Evolutionary conservation across 371 early-diverging fungal genomes (phyloP), one percentile per base, ranked within the genome.

Genomic region (Capillidium rhysosporum): DNA sequence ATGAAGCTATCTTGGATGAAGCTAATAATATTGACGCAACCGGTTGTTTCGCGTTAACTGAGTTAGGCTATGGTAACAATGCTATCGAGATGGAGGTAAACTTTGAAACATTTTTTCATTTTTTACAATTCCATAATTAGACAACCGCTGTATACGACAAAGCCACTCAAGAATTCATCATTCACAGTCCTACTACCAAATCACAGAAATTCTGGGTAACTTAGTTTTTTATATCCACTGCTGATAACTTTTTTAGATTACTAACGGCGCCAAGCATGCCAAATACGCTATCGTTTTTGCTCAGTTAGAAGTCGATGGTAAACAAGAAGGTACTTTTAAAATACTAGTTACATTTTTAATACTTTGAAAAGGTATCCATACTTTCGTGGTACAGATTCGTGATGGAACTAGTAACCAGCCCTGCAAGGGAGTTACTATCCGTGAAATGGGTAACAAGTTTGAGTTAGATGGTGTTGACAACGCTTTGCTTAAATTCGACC

Each of bases 161-260:
- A 28, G 59, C 62, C 24, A 76, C 75, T 1, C 68, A 69, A 34
- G 80, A 82, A 57, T 80, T 76, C 61, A 69, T 81, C 57, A 76
- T 84, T 58, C 65, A 84, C 61, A 79, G 79, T 46, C 84, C 84
- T 2, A 61, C 73, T 16, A 64, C 69, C 29, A 61, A 73, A 47
- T 72, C 77, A 26, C 76, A 76, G 56, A 81, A 84, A 63, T 80
- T 75, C 65, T 83, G 84, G 84, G 76, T 80, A 58, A 79, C 77
- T 46, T 69, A 72, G 59, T 67, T 64, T 59, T 31, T 60, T 40
- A 20, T 60, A 14, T 21, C 8, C 9, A 10, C 0, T 14, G 52
- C 5, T 40, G 21, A 24, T 46, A 9, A 12, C 8, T 54, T n/a
- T n/a, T 54, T 26, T 31, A 38, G 46, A 47, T 54, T 40, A 48